Conservation (phyloP, 805 yeast species). For the Wickerhamia fluorescens region DNA sequence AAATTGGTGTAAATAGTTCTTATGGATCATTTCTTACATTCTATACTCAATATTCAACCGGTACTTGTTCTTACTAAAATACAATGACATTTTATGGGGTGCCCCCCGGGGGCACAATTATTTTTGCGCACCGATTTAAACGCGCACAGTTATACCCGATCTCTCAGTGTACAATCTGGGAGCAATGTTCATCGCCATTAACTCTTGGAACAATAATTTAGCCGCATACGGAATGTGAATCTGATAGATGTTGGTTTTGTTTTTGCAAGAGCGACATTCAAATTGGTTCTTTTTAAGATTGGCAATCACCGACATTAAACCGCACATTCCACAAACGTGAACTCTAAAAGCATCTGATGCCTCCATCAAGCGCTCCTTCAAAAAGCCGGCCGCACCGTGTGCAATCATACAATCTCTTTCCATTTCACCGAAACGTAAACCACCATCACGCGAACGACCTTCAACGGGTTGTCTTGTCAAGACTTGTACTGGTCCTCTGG, state of each 20-base stretch:
- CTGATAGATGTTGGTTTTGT: conserved; percentile 96
- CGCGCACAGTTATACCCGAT: conserved; percentile 47
- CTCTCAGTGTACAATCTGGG: conserved; percentile 96
- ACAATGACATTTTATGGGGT: conserved; percentile 4
- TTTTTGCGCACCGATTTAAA: no score
- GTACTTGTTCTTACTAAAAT: conserved; percentile 1
- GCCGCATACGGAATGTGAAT: conserved; percentile 98
- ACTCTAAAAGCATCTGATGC: conserved; percentile 99
- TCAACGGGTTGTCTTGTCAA: conserved; percentile 98
- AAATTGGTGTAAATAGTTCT: no score
- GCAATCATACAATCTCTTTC: conserved; percentile 99
- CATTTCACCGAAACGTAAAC: conserved; percentile 98
- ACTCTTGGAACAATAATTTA: conserved; percentile 93
- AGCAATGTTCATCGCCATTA: conserved; percentile 98
- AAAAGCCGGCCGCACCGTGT: conserved; percentile 97
- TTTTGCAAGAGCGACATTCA: conserved; percentile 97
- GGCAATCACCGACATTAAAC: conserved; percentile 96
- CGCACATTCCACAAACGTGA: conserved; percentile 97
- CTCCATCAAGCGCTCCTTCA: conserved; percentile 97
- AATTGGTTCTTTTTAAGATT: conserved; percentile 95
- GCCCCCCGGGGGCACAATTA: no score
- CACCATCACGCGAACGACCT: conserved; percentile 99
- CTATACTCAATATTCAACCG: no score
- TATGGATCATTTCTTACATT: no score
- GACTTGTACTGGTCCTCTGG: conserved; percentile 98